Base-by-base conservation (phyloP, 768 basidiomycete species). In the Lactifluus echinatus region DNA sequence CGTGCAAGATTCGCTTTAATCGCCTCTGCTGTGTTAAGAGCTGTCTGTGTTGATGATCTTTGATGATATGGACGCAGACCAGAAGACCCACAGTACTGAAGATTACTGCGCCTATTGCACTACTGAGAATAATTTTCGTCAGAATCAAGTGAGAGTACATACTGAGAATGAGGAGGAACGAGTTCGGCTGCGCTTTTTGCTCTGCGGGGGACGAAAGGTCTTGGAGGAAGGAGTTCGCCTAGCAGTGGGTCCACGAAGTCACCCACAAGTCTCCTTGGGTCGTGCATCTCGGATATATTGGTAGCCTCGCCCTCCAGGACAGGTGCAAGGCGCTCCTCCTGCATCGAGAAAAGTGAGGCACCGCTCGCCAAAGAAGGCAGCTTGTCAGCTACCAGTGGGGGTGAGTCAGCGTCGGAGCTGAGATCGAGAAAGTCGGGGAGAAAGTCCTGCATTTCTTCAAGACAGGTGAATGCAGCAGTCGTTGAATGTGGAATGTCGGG, bases 391-490 rank as follows among this genome's bases (percentile, higher is more conserved):
- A 29, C 11, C n/a, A 29, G 36, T 21, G 19, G 37, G n/a, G 48
- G 49, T 6, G 26, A 14, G 17, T 60, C 53, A 21, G 31, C 3
- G n/a, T 56, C 59, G 14, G 50, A 1, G 21, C 48, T 21, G 26
- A 62, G 56, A 42, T 63, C 62, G 50, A 63, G 60, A 26, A 63
- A 61, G 44, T 63, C 53, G 34, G 60, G 56, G 17, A 63, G 56
- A 36, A 45, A 33, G 2, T 57, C 60, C 8, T 47, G 59, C 42
- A 56, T 36, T 33, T 57, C 60, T 29, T 52, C 61, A 7, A 34
- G 8, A 21, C 39, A 10, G 5, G 49, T 33, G 15, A 51, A 12
- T 23, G n/a, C 37, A 10, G 59, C 24, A 14, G 3, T 7, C 19
- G 28, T 8, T 36, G 60, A 44, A 39, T 34, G 45, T 29, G 34